phyloP scores from a whole-genome alignment of 2,329 filamentous ascomycete species.

The Diaporthe australafricana region DNA sequence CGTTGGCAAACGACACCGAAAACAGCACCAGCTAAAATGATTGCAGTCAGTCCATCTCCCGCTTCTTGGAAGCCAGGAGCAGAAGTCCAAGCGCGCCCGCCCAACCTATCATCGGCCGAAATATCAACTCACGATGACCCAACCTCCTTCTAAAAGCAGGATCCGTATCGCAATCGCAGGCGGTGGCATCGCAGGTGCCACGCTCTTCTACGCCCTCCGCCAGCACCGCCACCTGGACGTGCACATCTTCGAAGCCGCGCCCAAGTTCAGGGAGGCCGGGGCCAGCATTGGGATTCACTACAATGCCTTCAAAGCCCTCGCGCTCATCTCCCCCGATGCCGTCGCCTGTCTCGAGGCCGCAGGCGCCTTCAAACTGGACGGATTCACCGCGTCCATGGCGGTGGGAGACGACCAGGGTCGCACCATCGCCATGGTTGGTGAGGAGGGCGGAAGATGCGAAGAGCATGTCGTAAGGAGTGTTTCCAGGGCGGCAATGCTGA shows the following conservation, averaged over 20 bases:
- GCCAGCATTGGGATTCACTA: conserved; percentile 40
- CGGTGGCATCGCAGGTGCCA: conserved; percentile 33
- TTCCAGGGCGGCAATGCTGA: conserved; percentile 39
- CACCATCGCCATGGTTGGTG: conserved; percentile 2
- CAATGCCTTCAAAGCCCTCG: conserved; percentile 41
- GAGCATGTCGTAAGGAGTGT: conserved; percentile 16
- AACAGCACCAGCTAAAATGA: neutral
- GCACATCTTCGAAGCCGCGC: conserved; percentile 41
- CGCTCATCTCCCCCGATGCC: conserved; percentile 37
- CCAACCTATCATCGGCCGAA: neutral
- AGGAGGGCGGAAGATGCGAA: neutral
- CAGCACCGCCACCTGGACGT: conserved; percentile 38
- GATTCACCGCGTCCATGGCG: conserved; percentile 12
- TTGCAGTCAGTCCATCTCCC: neutral
- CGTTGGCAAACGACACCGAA: neutral
- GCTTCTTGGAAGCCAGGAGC: neutral
- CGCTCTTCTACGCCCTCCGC: conserved; percentile 37
- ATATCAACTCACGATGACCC: neutral
- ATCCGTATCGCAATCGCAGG: conserved; percentile 33
- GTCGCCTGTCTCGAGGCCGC: conserved; percentile 36
- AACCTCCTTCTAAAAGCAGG: neutral
- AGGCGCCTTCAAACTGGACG: conserved; percentile 38
- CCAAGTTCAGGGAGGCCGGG: conserved; percentile 39
- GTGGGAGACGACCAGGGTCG: conserved; percentile 5
- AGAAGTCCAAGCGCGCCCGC: neutral